These are phyloP conservation scores for Lachnellula cervina DNA, from an alignment of 2,329 filamentous ascomycete species.

Conservation along the genomic window DNA sequence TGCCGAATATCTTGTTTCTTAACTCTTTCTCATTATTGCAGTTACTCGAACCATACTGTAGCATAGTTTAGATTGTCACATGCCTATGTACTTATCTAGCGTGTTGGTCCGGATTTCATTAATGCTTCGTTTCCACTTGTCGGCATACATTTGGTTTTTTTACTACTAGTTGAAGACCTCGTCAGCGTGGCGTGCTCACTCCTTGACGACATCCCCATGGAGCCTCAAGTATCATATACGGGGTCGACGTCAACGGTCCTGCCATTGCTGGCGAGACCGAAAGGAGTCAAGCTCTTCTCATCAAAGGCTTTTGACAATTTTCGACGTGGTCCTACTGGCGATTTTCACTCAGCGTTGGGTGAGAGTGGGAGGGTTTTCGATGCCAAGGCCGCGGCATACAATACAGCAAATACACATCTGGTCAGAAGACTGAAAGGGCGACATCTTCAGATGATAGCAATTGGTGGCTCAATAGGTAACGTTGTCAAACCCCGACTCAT, in stretches of 20 bases:
- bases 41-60: too few relatives aligned
- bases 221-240: slow-evolving; percentile 19
- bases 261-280: slow-evolving; percentile 22
- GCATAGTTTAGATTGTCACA: too few relatives aligned
- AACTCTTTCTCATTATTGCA: too few relatives aligned
- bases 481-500: slow-evolving; percentile 1
- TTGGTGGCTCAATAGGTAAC: slow-evolving; percentile 80
- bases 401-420: slow-evolving; percentile 69
- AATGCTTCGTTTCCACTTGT: not conserved
- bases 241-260: slow-evolving; percentile 23
- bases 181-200: not conserved
- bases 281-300: slow-evolving; percentile 13
- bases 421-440: slow-evolving; percentile 73
- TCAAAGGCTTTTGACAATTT: slow-evolving; percentile 26
- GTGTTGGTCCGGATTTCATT: not conserved
- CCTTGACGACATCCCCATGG: not conserved
- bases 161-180: not conserved
- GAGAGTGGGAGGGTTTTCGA: slow-evolving; percentile 45
- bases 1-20: too few relatives aligned
- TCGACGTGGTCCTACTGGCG: slow-evolving; percentile 16
- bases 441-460: slow-evolving; percentile 96
- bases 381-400: slow-evolving; percentile 55
- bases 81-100: not conserved
- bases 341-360: slow-evolving; percentile 17
- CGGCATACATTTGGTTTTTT: not conserved